Evolutionary conservation across 1,139 yeast genomes (phyloP).

Genomic region (Zygoascus meyerae): DNA sequence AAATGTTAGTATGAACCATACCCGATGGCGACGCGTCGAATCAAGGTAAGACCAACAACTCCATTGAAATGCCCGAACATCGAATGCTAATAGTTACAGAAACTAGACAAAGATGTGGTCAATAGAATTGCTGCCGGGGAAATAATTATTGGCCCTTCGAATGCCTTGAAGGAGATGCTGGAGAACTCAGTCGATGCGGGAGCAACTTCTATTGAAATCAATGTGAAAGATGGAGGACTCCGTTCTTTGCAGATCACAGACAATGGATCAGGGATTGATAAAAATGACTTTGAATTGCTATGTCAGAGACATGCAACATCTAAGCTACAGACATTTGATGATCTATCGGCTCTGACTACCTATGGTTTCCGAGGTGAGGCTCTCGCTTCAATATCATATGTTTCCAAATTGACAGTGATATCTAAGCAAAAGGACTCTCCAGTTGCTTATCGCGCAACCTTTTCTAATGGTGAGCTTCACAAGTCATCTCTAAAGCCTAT

Average conservation of each 20-base stretch:
- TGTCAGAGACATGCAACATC: conserved; percentile 73
- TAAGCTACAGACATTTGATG: conserved; percentile 49
- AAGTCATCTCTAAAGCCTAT: conserved; percentile 47
- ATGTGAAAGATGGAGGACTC: conserved; percentile 61
- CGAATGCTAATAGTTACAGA: conserved; percentile 24
- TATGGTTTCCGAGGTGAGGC: conserved; percentile 87
- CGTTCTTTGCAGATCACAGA: conserved; percentile 61
- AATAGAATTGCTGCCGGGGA: conserved; percentile 97
- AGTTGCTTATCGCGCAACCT: conserved; percentile 63
- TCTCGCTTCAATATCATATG: conserved; percentile 60
- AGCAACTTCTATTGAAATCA: conserved; percentile 55
- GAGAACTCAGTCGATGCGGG: conserved; percentile 79
- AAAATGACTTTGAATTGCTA: conserved; percentile 50
- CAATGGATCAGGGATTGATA: conserved; percentile 67
- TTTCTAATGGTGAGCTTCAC: conserved; percentile 54
- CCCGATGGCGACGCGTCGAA: conserved; percentile 10
- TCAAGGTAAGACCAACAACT: conserved; percentile 6
- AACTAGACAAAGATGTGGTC: conserved; percentile 63
- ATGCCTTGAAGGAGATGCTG: conserved; percentile 70
- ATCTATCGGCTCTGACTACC: conserved; percentile 46
- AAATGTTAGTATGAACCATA: neutral
- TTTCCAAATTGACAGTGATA: conserved; percentile 61
- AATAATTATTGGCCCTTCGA: conserved; percentile 88
- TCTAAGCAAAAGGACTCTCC: conserved; percentile 59
- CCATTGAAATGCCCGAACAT: neutral